Base-by-base conservation (phyloP, 179 eudicot genomes). In the Drosera spatulata region DNA sequence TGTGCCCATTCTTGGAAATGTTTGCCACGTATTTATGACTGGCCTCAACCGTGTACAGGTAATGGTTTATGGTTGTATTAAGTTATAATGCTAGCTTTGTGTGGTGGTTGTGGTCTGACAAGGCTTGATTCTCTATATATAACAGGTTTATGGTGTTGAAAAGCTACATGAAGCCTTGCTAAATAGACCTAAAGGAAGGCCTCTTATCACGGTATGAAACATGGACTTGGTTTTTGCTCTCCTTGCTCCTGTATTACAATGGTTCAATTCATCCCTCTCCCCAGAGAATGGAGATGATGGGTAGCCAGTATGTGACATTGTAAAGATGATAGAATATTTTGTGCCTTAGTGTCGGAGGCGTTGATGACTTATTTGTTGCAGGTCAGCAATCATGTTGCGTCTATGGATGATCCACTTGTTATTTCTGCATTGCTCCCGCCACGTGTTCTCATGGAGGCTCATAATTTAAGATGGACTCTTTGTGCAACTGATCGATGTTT, bases 351-450 rank as follows among this genome's bases (percentile, higher is more conserved):
- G 51, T 7, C 1, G 11, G 51, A 9, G 44, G 4, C 60, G 22
- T 56, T 38, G 50, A 43, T n/a, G 12, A 11, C 50, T 41, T 61
- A 53, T 48, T 48, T 40, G 42, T 63, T 79, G 65, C 59, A 91
- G 97, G 96, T 91, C 55, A 91, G 97, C 82, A 91, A 91, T 68
- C 97, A 91, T 73, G 96, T 91, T 71, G 96, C 97, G 64, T 79
- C 96, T 55, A 66, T 91, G 71, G 97, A 91, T 68, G 96, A 91
- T 63, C 97, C 97, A 15, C 73, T 91, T 58, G 91, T 91, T 61
- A 73, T 85, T 76, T 82, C 97, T 59, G 63, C 97, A 3, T 77
- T 91, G 65, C 85, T 91, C 54, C 94, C 97, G 38, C 91, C 82
- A 54, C 67, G 72, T 61, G 78, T 76, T 68, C 76, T 88, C 52